Base-by-base conservation (phyloP, 1,284 basidiomycete species). In the Tausonia pullulans region DNA sequence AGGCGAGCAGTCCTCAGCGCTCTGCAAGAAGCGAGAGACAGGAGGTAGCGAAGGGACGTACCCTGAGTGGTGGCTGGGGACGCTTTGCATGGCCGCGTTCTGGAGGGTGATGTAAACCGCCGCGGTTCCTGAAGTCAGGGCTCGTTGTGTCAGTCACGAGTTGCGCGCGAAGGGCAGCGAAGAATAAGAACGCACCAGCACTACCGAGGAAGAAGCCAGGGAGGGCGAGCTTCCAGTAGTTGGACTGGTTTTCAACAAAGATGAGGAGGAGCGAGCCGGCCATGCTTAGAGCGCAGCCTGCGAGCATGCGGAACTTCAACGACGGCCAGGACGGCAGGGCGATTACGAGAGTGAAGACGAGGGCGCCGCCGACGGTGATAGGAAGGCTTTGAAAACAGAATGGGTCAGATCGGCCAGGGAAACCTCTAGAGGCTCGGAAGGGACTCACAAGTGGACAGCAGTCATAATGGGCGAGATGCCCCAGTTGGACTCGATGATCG, bases 371-470 rank as follows among this genome's bases (percentile, higher is more conserved):
- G 49, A 61, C 60, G 57, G 65, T 60, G 13, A 66, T 63, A 8
- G 64, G 59, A 4, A 67, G 62, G 60, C 66, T 64, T 6, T 27
- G 27, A 3, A 14, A 43, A 39, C 11, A 13, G 48, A n/a, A n/a
- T 39, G 40, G 53, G 41, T 4, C 2, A 13, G 56, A 44, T 43
- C 40, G 16, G 16, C 6, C 13, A 39, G 43, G 40, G 3, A 10
- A 63, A 14, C 13, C 50, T 10, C 41, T 1, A 16, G 27, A 44
- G 5, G 27, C 27, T 27, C 27, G 27, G 27, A 39, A 48, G n/a
- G 46, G 11, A 55, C 68, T 60, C 41, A 68, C 68, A 66, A 69
- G 53, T 51, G 62, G 6, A 69, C 68, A 10, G 68, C 68, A 2
- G 68, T 69, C 65, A 69, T 66, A 43, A 69, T 67, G 11, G 59